Evolutionary conservation across 2,329 filamentous ascomycete genomes (phyloP).

Genomic region (Phaeophleospora eucalypticola): DNA sequence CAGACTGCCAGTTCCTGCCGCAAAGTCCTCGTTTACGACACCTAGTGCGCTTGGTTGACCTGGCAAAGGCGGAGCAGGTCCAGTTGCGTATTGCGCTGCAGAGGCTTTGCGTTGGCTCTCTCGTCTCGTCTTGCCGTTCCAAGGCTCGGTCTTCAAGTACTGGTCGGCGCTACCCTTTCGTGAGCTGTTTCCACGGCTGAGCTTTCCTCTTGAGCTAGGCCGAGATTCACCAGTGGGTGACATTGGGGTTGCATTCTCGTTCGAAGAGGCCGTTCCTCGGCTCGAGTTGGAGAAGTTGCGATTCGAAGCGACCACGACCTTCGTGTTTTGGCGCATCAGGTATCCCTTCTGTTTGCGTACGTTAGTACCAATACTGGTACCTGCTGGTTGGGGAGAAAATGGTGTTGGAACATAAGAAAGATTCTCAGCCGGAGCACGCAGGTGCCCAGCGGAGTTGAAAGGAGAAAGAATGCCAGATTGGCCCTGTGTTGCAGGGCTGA

Average conservation of each 20-base stretch:
- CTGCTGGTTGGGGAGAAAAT: slow-evolving; percentile 10
- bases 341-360: slow-evolving; percentile 81
- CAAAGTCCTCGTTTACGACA: slow-evolving; percentile 66
- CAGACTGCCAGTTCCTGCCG: slow-evolving; percentile 44
- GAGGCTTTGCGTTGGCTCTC: slow-evolving; percentile 58
- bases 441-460: slow-evolving; percentile 2
- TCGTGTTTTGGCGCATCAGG: slow-evolving; percentile 97
- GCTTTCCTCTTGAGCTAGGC: slow-evolving; percentile 44
- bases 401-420: slow-evolving; percentile 11
- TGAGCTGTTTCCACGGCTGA: slow-evolving; percentile 56
- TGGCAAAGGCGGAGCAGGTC: slow-evolving; percentile 75
- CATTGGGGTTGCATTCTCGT: slow-evolving; percentile 44
- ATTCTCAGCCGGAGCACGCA: slow-evolving; percentile 3
- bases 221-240: slow-evolving; percentile 47
- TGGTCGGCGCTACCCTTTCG: slow-evolving; percentile 74
- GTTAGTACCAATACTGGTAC: slow-evolving; percentile 39
- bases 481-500: slow-evolving; percentile 7
- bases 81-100: slow-evolving; percentile 44
- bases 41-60: slow-evolving; percentile 72
- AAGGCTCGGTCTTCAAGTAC: slow-evolving; percentile 95
- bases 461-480: slow-evolving; percentile 1
- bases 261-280: slow-evolving; percentile 34
- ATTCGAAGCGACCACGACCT: slow-evolving; percentile 86
- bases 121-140: slow-evolving; percentile 77
- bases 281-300: slow-evolving; percentile 46